phyloP scores from a whole-genome alignment of 352 stramenopile genomes.

The Peronosclerospora sorghi region DNA sequence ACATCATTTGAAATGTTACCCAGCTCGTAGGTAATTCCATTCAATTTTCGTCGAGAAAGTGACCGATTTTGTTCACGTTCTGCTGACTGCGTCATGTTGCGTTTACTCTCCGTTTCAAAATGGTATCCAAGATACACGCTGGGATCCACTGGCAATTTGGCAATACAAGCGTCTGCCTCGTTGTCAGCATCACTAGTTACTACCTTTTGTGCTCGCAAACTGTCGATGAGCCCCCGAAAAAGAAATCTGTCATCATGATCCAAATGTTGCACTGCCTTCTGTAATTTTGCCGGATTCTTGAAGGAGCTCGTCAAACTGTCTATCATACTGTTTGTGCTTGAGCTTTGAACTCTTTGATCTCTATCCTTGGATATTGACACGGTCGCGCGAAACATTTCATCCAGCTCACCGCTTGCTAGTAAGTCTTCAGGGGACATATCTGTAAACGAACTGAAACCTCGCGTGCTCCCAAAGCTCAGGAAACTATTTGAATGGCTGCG shows the following conservation, averaged over 20 bases:
- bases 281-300: constrained; percentile 42
- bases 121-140: constrained; percentile 22
- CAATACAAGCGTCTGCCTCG: constrained; percentile 18
- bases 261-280: constrained; percentile 41
- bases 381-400: constrained; percentile 63
- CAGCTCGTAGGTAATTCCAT: constrained; percentile 28
- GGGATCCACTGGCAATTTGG: constrained; percentile 31
- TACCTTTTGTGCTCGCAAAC: constrained; percentile 23
- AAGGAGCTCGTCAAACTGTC: constrained; percentile 45
- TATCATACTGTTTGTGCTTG: constrained; percentile 19
- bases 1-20: constrained; percentile 34
- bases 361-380: constrained; percentile 55
- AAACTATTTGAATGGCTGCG: constrained; percentile 54
- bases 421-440: constrained; percentile 73
- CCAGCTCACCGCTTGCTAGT: constrained; percentile 64
- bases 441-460: constrained; percentile 42
- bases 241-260: constrained; percentile 56
- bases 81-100: constrained; percentile 31
- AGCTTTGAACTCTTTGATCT: constrained; percentile 7
- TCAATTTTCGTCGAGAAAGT: constrained; percentile 19
- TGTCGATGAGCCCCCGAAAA: constrained; percentile 57
- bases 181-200: constrained; percentile 3
- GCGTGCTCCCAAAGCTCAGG: constrained; percentile 48
- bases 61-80: constrained; percentile 24
- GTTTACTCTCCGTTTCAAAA: constrained; percentile 23